Evolutionary conservation across 83 land plant genomes (phyloP), one percentile per base, ranked within the genome.

Genomic region (Picea mariana): DNA sequence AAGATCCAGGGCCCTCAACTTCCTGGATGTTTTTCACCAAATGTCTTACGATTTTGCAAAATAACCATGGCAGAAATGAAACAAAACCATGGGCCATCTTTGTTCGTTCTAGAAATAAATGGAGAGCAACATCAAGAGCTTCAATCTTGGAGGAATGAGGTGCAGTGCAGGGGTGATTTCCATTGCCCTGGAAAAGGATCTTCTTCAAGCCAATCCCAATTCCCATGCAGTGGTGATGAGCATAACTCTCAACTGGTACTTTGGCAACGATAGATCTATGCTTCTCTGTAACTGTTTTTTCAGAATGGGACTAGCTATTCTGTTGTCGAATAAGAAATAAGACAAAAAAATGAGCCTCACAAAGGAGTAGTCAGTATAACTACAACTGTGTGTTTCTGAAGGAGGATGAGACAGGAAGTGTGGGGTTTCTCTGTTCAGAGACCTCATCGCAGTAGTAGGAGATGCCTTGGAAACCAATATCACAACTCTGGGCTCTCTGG

Each of bases 191-290:
- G 81, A 67, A 2, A 79, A 40, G 20, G 81, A 79, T 16, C 81
- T 79, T 11, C 67, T 79, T 15, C 67, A 79, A 12, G 81, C 62
- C 1, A 62, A 34, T 20, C 67, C 67, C 8, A 79, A 79, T 21
- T 61, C 81, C 17, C n/a, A 62, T 5, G 67, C 67, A 16, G 67
- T 79, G 7, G 67, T 79, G 6, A 42, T 79, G 9, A 62, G 67
- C 52, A 62, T 79, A 5, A 79, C 81, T 12, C 49, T 79, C 16
- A 79, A 79, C 34, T 62, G 81, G 67, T 79, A 79, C 52, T 62
- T 62, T 42, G 81, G 81, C 27, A 79, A 79, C 55, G 81, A 79
- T 15, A 79, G 62, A 40, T 79, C 81, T 2, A 79, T 79, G 81
- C 24, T 79, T 23, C 67, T 79, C 47, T 79, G 67, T 11, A 79